Conservation (phyloP, 495 filamentous ascomycete genomes). For the Podospora didyma region DNA sequence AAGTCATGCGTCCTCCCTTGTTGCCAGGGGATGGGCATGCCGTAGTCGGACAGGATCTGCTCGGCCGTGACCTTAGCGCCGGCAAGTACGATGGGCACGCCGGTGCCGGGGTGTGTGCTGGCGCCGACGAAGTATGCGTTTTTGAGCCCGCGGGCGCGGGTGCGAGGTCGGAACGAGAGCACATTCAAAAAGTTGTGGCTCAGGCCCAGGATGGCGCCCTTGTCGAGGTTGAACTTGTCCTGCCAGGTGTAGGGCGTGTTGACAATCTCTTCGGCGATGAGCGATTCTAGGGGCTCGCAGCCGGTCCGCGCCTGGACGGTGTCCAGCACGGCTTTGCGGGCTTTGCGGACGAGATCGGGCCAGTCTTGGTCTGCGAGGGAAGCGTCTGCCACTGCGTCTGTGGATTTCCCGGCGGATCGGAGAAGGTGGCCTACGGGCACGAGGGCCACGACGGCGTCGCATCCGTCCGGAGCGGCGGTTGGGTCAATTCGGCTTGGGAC, state of each 20-base stretch:
- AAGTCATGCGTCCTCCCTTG: not conserved
- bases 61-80: constrained; percentile 58
- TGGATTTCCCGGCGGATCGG: not conserved
- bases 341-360: constrained; percentile 45
- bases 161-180: constrained; percentile 58
- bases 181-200: constrained; percentile 70
- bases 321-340: constrained; percentile 48
- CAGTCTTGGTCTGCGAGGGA: constrained; percentile 50
- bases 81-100: constrained; percentile 64
- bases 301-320: constrained; percentile 55
- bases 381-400: constrained; percentile 20
- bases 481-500: constrained; percentile 63
- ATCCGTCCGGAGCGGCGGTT: constrained; percentile 57
- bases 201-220: constrained; percentile 64
- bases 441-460: constrained; percentile 60
- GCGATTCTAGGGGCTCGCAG: constrained; percentile 33
- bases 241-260: constrained; percentile 62
- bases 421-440: constrained; percentile 63
- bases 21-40: constrained; percentile 40
- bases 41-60: constrained; percentile 46
- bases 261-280: constrained; percentile 54
- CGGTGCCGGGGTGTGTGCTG: constrained; percentile 67
- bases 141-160: constrained; percentile 44
- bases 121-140: constrained; percentile 64
- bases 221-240: constrained; percentile 62